Conservation (phyloP, 2,329 filamentous ascomycete genomes). For the Biscogniauxia marginata region DNA sequence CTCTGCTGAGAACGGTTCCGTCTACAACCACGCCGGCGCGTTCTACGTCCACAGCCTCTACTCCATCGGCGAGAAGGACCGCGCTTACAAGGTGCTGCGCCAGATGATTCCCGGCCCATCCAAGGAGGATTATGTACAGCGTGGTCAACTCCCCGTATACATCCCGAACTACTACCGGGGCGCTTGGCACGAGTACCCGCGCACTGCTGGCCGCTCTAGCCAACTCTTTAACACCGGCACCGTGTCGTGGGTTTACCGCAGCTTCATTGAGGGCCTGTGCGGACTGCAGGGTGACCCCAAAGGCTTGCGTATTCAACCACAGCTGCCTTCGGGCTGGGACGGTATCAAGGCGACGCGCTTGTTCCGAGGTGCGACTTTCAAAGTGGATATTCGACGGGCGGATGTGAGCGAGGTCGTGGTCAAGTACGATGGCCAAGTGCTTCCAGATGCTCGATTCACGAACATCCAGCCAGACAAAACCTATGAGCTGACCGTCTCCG, state of each 20-base stretch:
- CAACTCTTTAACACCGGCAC: constrained; percentile 60
- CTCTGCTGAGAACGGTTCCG: constrained; percentile 56
- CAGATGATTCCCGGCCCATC: constrained; percentile 54
- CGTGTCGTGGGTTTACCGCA: constrained; percentile 55
- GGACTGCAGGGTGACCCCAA: constrained; percentile 49
- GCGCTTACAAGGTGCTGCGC: constrained; percentile 49
- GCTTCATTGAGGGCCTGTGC: constrained; percentile 54
- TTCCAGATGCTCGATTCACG: constrained; percentile 42
- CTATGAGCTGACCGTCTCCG: constrained; percentile 43
- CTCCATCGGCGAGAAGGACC: constrained; percentile 46
- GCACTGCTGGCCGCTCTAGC: constrained; percentile 54
- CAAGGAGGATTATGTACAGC: constrained; percentile 48
- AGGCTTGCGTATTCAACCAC: constrained; percentile 47
- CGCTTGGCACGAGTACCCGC: constrained; percentile 45
- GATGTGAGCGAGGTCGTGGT: constrained; percentile 41
- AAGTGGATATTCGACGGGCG: constrained; percentile 42
- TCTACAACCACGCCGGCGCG: constrained; percentile 57
- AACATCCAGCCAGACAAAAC: constrained; percentile 41
- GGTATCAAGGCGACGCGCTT: constrained; percentile 44
- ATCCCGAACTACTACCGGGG: constrained; percentile 60
- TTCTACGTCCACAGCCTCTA: constrained; percentile 57
- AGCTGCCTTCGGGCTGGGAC: constrained; percentile 51
- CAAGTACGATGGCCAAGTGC: constrained; percentile 34
- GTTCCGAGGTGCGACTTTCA: constrained; percentile 52
- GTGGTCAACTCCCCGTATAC: constrained; percentile 56